A percentile compares a stretch with the other conserved stretches of the same genome.
Conservation (phyloP, 2,329 filamentous ascomycete species). For the Pseudopyricularia cyperi region DNA sequence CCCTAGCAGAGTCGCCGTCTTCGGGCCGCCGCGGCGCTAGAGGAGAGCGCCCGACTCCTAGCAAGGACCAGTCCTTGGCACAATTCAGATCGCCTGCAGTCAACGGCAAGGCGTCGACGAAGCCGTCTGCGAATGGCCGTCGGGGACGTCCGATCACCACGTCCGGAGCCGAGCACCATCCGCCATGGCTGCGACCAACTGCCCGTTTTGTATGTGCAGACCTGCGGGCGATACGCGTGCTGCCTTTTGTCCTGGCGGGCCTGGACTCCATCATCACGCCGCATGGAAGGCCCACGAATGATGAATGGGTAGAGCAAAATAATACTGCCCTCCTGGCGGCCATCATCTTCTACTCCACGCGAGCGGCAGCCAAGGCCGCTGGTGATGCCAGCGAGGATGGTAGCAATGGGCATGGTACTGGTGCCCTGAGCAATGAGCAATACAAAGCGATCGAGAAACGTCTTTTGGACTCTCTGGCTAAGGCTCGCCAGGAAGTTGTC, state of each 20-base stretch:
- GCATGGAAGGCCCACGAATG: conserved; percentile 27
- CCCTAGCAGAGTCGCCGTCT: conserved; percentile 7
- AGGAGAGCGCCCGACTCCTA: conserved; percentile 13
- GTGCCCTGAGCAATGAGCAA: conserved; percentile 24
- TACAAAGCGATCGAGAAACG: conserved; percentile 33
- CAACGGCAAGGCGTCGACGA: conserved; percentile 14
- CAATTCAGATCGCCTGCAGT: conserved; percentile 15
- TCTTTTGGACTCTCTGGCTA: conserved; percentile 29
- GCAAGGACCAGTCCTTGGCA: conserved; percentile 15
- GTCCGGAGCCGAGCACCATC: conserved; percentile 13
- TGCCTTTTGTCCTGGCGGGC: conserved; percentile 63
- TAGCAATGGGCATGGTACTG: conserved; percentile 10
- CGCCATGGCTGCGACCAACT: conserved; percentile 56
- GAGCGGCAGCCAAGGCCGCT: conserved; percentile 2
- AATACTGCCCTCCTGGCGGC: conserved; percentile 43
- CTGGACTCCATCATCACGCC: conserved; percentile 41
- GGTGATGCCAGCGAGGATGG: conserved; percentile 1
- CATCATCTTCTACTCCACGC: conserved; percentile 43
- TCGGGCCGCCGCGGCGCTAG: not conserved
- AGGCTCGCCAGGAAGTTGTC: conserved; percentile 25
- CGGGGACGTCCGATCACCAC: not conserved
- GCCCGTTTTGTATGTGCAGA: conserved; percentile 53
- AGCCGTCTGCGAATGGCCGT: conserved; percentile 8
- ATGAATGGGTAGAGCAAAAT: conserved; percentile 35
- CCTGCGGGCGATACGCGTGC: conserved; percentile 46